phyloP scores from a whole-genome alignment of 331 rosid genomes.

The Pyracantha coccinea region DNA sequence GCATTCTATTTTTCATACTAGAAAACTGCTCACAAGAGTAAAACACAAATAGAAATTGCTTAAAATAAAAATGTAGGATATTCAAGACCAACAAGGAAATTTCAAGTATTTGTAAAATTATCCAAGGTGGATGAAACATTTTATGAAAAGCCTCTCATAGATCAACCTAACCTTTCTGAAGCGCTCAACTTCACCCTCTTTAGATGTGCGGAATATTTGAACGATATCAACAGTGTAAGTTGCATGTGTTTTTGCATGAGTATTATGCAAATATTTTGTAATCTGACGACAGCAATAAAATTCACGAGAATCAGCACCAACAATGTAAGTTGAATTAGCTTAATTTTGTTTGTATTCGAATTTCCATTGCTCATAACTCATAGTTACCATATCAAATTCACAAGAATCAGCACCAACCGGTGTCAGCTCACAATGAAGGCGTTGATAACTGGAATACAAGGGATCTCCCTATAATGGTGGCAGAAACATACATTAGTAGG shows the following conservation, averaged over 20 bases:
- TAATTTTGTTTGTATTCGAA: neutral
- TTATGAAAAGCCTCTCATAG: slow-evolving; percentile 1
- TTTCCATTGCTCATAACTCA: neutral
- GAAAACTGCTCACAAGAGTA: slow-evolving; percentile 48
- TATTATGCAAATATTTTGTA: slow-evolving; percentile 62
- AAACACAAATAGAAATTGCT: neutral
- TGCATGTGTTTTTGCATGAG: slow-evolving; percentile 90
- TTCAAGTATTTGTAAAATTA: slow-evolving; percentile 2
- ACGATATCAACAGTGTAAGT: slow-evolving; percentile 57
- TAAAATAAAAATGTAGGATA: neutral
- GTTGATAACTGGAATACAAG: slow-evolving; percentile 58
- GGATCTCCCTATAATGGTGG: slow-evolving; percentile 61
- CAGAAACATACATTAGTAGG: slow-evolving; percentile 12
- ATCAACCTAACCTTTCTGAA: slow-evolving; percentile 57
- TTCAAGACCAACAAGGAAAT: neutral
- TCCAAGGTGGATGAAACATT: neutral
- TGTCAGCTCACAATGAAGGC: slow-evolving; percentile 62
- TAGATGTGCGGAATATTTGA: slow-evolving; percentile 61
- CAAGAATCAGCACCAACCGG: slow-evolving; percentile 48
- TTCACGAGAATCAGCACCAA: neutral
- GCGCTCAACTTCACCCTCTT: slow-evolving; percentile 64
- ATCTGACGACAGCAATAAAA: slow-evolving; percentile 37
- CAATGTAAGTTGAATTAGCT: neutral
- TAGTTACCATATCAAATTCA: slow-evolving; percentile 76
- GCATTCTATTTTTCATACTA: slow-evolving; percentile 65